These are phyloP conservation scores for Orbilia quercus DNA, from an alignment of 2,329 filamentous ascomycete genomes.

Conservation along the genomic window DNA sequence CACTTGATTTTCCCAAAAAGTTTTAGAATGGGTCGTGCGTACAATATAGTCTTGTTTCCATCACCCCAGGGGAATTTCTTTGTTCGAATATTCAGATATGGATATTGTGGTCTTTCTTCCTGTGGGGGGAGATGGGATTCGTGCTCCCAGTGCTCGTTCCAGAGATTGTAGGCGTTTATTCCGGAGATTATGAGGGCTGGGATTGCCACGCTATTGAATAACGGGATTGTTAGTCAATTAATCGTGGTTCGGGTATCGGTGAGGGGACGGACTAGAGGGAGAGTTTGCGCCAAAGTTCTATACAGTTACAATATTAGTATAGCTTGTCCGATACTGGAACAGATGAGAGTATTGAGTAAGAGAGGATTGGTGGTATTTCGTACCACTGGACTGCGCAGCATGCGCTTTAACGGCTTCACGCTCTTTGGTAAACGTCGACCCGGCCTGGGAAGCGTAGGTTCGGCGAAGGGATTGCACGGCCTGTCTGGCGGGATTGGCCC, in stretches of 20 bases:
- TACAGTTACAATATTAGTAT: too few species aligned
- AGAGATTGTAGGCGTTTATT: slow-evolving; percentile 89
- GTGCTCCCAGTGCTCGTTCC: slow-evolving; percentile 98
- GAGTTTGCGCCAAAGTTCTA: slow-evolving; percentile 95
- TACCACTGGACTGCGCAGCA: slow-evolving; percentile 84
- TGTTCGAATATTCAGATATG: slow-evolving; percentile 96
- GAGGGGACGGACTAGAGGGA: slow-evolving; percentile 83
- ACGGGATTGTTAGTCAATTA: slow-evolving; percentile 26
- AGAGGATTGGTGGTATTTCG: slow-evolving; percentile 64
- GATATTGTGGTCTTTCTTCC: slow-evolving; percentile 91
- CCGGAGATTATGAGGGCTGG: slow-evolving; percentile 77
- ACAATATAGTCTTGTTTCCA: slow-evolving; percentile 81
- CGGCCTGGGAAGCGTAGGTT: slow-evolving; percentile 60
- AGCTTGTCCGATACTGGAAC: too few species aligned
- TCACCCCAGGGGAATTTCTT: slow-evolving; percentile 97
- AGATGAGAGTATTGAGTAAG: too few species aligned
- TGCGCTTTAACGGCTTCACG: slow-evolving; percentile 90
- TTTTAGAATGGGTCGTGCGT: slow-evolving; percentile 21
- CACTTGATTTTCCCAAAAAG: too few species aligned
- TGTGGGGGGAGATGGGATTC: slow-evolving; percentile 84
- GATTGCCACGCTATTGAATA: slow-evolving; percentile 73
- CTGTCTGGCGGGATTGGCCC: slow-evolving; percentile 71
- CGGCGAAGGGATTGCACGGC: slow-evolving; percentile 64
- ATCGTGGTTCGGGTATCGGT: not conserved
- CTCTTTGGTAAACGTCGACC: slow-evolving; percentile 84